These are phyloP conservation scores for Emmonsiellopsis sp. DNA, from an alignment of 2,329 filamentous ascomycete genomes.

Conservation along the genomic window DNA sequence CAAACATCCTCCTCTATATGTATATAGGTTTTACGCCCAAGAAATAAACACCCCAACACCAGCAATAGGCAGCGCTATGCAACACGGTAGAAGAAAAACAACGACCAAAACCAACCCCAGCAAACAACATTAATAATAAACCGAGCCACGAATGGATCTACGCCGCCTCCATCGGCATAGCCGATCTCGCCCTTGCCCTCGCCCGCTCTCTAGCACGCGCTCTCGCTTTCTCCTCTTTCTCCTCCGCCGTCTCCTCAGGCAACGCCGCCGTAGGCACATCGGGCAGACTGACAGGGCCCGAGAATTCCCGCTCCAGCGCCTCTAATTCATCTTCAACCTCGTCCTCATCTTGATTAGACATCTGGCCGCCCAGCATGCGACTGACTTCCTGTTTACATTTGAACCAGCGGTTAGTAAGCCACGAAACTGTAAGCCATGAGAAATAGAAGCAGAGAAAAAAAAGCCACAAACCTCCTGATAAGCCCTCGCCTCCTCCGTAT, in stretches of 20 bases:
- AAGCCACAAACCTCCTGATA: conserved; percentile 65
- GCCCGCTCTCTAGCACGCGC: conserved; percentile 26
- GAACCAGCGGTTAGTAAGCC: background rate
- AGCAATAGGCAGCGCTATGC: no score
- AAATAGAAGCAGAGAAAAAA: background rate
- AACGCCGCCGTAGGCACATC: conserved; percentile 27
- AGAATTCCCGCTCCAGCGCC: conserved; percentile 60
- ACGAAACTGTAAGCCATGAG: background rate
- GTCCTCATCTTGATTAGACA: conserved; percentile 92
- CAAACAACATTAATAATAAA: background rate
- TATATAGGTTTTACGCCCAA: no score
- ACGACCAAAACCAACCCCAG: background rate
- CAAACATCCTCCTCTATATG: no score
- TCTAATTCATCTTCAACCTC: conserved; percentile 95
- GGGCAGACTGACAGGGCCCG: conserved; percentile 26
- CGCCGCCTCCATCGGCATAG: conserved; percentile 18
- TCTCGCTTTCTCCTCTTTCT: conserved; percentile 21
- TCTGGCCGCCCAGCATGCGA: conserved; percentile 77
- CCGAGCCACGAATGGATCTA: background rate
- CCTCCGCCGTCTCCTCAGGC: conserved; percentile 19
- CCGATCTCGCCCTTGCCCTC: conserved; percentile 20
- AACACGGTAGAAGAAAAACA: background rate
- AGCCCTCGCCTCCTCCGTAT: conserved; percentile 78
- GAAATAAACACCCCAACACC: no score
- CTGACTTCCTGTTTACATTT: conserved; percentile 62